phyloP scores from a whole-genome alignment of 768 basidiomycete species.

The Mycena galopus region DNA sequence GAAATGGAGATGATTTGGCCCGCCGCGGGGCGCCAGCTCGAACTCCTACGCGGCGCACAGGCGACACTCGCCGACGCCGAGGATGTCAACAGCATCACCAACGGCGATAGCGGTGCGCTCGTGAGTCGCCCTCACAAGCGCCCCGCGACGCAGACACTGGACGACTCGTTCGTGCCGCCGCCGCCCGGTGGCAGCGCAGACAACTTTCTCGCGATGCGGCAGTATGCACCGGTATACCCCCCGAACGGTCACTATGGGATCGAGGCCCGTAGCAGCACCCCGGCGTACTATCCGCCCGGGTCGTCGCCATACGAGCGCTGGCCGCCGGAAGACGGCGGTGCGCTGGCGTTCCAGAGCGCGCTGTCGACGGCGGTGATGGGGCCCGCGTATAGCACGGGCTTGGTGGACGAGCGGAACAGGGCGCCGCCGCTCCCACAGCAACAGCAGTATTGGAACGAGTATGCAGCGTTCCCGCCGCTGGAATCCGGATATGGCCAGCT shows the following conservation, averaged over 20 bases:
- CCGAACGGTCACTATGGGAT: slow-evolving; percentile 14
- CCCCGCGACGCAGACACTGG: slow-evolving; percentile 64
- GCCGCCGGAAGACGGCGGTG: slow-evolving; percentile 50
- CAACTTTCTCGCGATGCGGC: slow-evolving; percentile 21
- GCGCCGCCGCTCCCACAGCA: slow-evolving; percentile 43
- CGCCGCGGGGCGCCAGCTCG: slow-evolving; percentile 78
- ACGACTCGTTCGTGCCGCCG: slow-evolving; percentile 45
- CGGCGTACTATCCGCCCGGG: slow-evolving; percentile 27
- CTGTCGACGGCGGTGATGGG: slow-evolving; percentile 82
- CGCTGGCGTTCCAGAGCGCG: slow-evolving; percentile 48
- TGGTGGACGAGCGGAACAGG: slow-evolving; percentile 62
- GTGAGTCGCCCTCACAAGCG: slow-evolving; percentile 59
- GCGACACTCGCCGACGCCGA: slow-evolving; percentile 47
- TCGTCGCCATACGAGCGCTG: slow-evolving; percentile 58
- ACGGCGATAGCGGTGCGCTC: neutral
- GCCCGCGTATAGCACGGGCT: slow-evolving; percentile 81
- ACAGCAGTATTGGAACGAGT: slow-evolving; percentile 67
- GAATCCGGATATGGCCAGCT: slow-evolving; percentile 10
- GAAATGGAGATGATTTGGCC: slow-evolving; percentile 83
- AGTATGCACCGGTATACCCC: slow-evolving; percentile 15
- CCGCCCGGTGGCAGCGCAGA: neutral
- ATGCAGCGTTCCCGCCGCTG: slow-evolving; percentile 59
- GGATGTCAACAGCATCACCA: slow-evolving; percentile 23
- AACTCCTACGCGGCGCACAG: slow-evolving; percentile 78
- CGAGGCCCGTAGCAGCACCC: neutral